Evolutionary conservation across 108 stramenopile genomes (phyloP), one percentile per base, ranked within the genome.

Genomic region (Nitzschia sp.): DNA sequence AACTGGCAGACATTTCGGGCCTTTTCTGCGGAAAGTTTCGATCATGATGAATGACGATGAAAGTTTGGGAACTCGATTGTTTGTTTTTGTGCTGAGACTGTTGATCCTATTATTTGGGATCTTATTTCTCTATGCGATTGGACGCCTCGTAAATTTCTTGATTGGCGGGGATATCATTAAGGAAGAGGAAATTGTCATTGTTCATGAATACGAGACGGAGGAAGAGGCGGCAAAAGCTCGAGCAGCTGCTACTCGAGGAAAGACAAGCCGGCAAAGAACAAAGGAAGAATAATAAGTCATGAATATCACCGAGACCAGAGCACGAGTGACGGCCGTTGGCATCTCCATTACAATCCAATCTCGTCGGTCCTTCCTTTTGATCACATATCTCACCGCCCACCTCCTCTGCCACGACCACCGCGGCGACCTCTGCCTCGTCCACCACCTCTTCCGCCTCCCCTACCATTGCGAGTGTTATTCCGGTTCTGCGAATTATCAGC

Each of bases 111-210:
- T 64, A 18, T 9, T 56, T 24, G 15, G 51, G 1, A 23, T 69
- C 15, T 9, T 56, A 23, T 23, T 69, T 28, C 6, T 56, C 18
- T 63, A 64, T 30, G 24, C 46, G 0, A n/a, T 68, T 13, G 60
- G 42, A 29, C 67, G 46, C n/a, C 9, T 79, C 17, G 5, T 73
- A 30, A 64, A 69, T 13, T 31, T 45, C 3, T 27, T 79, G 0
- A 58, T 79, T 42, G 72, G 78, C 11, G 59, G 54, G 3, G 66
- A 72, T 35, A 65, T 73, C 3, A 56, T 68, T 4, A 32, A 57
- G n/a, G 71, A 72, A 35, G 72, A 79, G 51, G 78, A 79, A 56
- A 55, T 79, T 28, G 66, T 73, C 24, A 58, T 79, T 21, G 45
- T 72, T 13, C 72, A 79, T 33, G 78, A 79, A 51, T 49, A 73